Evolutionary conservation across 108 stramenopile genomes (phyloP), one percentile per base, ranked within the genome.

Genomic region (Conticribra guillardii): DNA sequence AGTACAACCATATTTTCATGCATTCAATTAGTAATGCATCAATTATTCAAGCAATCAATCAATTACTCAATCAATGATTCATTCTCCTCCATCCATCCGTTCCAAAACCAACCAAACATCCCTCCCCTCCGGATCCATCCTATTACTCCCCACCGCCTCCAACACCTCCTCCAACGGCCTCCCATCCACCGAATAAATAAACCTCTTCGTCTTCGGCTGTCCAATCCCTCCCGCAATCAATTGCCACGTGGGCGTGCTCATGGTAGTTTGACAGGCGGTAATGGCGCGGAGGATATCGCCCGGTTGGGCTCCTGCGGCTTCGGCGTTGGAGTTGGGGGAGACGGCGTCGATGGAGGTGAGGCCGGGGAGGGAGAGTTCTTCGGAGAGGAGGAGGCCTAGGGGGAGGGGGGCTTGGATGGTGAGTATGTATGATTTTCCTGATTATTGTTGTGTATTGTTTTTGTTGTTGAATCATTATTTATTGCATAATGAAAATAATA

Each of bases 181-280:
- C 9, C 69, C 67, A 62, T 90, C 91, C 2, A 72, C 79, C n/a
- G 54, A 44, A 61, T 85, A 89, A 83, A 93, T 89, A 62, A 87
- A 86, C 30, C 92, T 64, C 23, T 75, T 80, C 14, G 88, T 93
- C 53, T 90, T 89, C 0, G 92, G 92, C 47, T 65, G 72, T 4
- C 92, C 92, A 31, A 89, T 90, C 9, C 92, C 92, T 30, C 92
- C 92, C 9, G 85, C 89, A 49, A 93, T 55, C 24, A 87, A 44
- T 59, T 93, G 92, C 92, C 92, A 93, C 0, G 86, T 90, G 3
- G 92, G 89, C 27, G 74, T 74, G 48, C 81, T 86, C 89, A 93
- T 90, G 15, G 85, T 80, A 26, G 80, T 64, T 61, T 79, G 70
- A 63, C 88, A 89, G 0, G 89, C 89, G 16, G 92, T 93, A 27